Conservation (phyloP, 768 basidiomycete species). For the Boletus tomentosulus region DNA sequence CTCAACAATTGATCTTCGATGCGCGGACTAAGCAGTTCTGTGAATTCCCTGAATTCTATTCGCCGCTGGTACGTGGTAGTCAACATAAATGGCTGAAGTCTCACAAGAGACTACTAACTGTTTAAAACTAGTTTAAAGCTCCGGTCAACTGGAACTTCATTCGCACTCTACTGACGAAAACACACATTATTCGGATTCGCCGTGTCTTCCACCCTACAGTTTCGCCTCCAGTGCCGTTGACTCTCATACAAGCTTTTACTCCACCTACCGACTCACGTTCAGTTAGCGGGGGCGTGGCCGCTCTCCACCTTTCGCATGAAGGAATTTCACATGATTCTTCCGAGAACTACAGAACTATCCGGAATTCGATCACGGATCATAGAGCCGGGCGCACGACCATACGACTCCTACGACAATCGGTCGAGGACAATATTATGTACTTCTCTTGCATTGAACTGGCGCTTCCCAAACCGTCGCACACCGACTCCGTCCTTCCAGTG, state of each 20-base stretch:
- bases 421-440: neutral
- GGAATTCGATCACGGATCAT: neutral
- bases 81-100: neutral
- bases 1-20: neutral
- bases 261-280: neutral
- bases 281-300: neutral
- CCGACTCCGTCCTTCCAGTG: neutral
- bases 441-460: neutral
- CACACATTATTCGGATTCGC: neutral
- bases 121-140: neutral
- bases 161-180: neutral
- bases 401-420: neutral
- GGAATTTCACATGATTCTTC: neutral
- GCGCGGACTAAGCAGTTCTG: neutral
- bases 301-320: neutral
- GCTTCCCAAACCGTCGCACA: neutral
- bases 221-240: neutral
- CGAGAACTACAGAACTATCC: neutral
- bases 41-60: neutral
- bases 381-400: neutral
- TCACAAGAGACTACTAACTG: neutral
- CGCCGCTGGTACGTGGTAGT: neutral
- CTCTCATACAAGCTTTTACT: neutral
- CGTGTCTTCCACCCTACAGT: neutral
- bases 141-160: neutral